Base-by-base conservation (phyloP, 768 basidiomycete genomes). In the Lyophyllum shimeji region DNA sequence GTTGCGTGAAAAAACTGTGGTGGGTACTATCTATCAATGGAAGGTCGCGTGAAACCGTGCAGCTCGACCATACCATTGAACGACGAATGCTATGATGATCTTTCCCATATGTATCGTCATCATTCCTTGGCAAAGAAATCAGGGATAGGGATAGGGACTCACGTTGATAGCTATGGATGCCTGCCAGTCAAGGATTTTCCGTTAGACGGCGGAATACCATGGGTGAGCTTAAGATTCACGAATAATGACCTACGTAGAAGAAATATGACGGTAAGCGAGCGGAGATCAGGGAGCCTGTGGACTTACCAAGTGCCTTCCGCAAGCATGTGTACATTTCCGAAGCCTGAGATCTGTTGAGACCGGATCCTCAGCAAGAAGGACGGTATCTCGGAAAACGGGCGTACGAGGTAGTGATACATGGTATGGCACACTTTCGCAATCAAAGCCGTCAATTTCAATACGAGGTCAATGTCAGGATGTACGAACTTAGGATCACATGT, bases 341-440 rank as follows among this genome's bases (percentile, higher is more conserved):
- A 79, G 43, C 70, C 75, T n/a, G 62, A 57, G 12, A 81, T 71
- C 78, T 80, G 55, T 21, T 20, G 6, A 52, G 11, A 47, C 23
- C 46, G 25, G 27, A 27, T 44, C 45, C 13, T 46, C 44, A 50
- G 29, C 43, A n/a, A 39, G 18, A 33, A 8, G 33, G 46, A 15
- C n/a, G 9, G 29, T 29, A 33, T 25, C 17, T 20, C 25, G 18
- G 37, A 20, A 15, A 46, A 23, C 29, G 12, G 20, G 37, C 70
- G 33, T 60, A 80, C 78, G 45, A 79, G 72, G 57, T 79, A 80
- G 52, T 68, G 60, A 61, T 80, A 72, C 54, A 79, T 61, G 1
- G 71, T 60, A 60, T 78, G 74, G 46, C 75, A 74, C 72, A 78
- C 77, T 78, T 37, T 29, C 13, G 34, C 18, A 24, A 27, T 33